Evolutionary conservation across 2,329 filamentous ascomycete species (phyloP), one percentile per base, ranked within the genome.

Genomic region (Nannizzia gypsea): DNA sequence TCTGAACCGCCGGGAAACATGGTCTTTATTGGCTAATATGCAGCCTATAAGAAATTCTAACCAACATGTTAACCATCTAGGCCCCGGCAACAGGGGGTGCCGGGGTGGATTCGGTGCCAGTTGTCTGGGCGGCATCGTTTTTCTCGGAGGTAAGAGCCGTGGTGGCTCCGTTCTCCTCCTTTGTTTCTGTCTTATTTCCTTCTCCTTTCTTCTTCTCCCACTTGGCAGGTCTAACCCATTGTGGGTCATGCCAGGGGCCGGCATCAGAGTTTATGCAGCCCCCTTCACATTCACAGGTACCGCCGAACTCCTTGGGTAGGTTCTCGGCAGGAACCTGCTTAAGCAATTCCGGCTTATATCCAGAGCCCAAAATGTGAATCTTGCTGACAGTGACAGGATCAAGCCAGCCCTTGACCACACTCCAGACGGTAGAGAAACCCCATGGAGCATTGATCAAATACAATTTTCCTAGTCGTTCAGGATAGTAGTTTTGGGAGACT

Each of bases 161-260:
- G 1, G 38, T 15, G n/a, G 38, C n/a, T n/a, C 6, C 15, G n/a
- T n/a, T 42, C 6, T 42, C 31, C 31, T 34, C 38, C 38, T 42
- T 42, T 17, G 15, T 42, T 42, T 42, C 38, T n/a, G 15, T 17
- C 38, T 42, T 20, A n/a, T 20, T 42, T 20, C 38, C 38, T n/a
- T 17, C 38, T 42, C 15, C 38, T 42, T 42, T 4, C 6, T 42
- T 83, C 71, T 93, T 42, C 13, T 42, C 11, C 38, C 38, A 42
- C 15, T 42, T 42, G 6, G 38, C 11, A 3, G 70, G 70, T 62
- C 74, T 70, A 50, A 68, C 71, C 59, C 71, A 69, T 60, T 73
- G 72, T 15, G 72, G 71, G 38, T 71, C 73, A 20, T 42, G 38
- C 38, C 38, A 42, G 38, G 38, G 38, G 38, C 38, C 38, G 5